Base-by-base conservation (phyloP, 1,284 basidiomycete genomes). In the Hymenochaete sp. region DNA sequence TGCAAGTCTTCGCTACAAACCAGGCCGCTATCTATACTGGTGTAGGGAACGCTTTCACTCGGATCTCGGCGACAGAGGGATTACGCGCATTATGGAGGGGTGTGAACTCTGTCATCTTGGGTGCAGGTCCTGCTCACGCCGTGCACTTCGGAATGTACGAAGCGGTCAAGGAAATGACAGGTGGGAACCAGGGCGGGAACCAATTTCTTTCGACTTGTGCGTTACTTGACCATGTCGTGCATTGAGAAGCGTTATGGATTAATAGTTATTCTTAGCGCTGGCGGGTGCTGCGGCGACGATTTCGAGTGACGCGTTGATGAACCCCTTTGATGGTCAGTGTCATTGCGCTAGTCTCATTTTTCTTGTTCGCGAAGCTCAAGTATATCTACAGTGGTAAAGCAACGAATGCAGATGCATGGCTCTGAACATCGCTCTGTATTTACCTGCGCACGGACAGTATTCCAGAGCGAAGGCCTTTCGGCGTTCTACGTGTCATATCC, bases 401-500 rank as follows among this genome's bases (percentile, higher is more conserved):
- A 98, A 71, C 82, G 95, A 43, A 98, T 98, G 96, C 95, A 98
- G 67, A 75, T 98, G 48, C 90, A 92, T 64, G 79, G 88, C 60
- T 98, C 93, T 8, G 73, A 84, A 57, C 91, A 92, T 66, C 82
- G 83, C 45, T 89, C 86, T 32, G 88, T 96, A 29, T 60, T 81
- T 54, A 76, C 77, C 21, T 93, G 92, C 58, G 90, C 93, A 47
- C 73, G 72, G 10, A 80, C 80, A 11, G 84, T 99, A 40, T 93
- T 93, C 67, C 75, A 67, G 44, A 78, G 67, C 44, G 96, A 99
- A 66, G 96, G 96, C 31, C 63, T 97, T 28, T 59, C 72, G 24
- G 95, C 96, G 4, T 98, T 99, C 72, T 99, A 98, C 66, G 82
- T 98, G 49, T 98, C 95, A 9, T 98, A 98, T 66, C 96, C 96